Conservation (phyloP, 2,329 filamentous ascomycete species). For the Leptographium galeiforme region DNA sequence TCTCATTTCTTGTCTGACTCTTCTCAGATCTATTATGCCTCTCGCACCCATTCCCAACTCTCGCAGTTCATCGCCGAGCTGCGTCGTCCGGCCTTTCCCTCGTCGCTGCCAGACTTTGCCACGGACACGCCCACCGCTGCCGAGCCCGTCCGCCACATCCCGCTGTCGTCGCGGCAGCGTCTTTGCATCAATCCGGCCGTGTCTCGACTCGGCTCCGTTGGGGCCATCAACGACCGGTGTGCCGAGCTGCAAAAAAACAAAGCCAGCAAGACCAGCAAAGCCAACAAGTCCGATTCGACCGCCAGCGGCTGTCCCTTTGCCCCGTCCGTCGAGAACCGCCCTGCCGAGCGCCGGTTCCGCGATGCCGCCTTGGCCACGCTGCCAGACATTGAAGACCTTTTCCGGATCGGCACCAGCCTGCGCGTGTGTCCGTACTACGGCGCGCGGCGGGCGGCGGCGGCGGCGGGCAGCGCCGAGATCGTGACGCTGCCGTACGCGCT, state of each 20-base stretch:
- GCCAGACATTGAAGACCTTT: conserved; percentile 87
- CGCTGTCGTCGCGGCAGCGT: conserved; percentile 75
- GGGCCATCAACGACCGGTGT: conserved; percentile 87
- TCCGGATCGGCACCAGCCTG: conserved; percentile 61
- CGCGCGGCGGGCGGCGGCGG: conserved; percentile 68
- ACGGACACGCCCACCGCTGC: conserved; percentile 10
- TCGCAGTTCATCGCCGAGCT: conserved; percentile 79
- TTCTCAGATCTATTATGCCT: conserved; percentile 66
- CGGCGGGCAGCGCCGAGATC: conserved; percentile 75
- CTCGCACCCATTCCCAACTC: conserved; percentile 82
- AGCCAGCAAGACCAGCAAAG: conserved; percentile 31
- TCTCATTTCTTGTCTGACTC: not conserved
- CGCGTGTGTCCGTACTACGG: conserved; percentile 92
- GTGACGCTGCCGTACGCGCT: conserved; percentile 87
- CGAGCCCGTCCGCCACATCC: conserved; percentile 65
- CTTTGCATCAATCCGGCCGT: conserved; percentile 84
- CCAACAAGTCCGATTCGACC: no score
- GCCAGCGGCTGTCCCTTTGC: conserved; percentile 50
- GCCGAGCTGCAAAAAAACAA: conserved; percentile 76
- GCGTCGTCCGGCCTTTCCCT: conserved; percentile 61
- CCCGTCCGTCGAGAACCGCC: conserved; percentile 62
- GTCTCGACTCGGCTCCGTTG: conserved; percentile 51
- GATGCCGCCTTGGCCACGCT: conserved; percentile 74
- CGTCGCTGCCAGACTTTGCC: conserved; percentile 43
- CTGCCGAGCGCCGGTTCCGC: conserved; percentile 64